Conservation (phyloP, 345 rosid species). For the Eucalyptus marginata region DNA sequence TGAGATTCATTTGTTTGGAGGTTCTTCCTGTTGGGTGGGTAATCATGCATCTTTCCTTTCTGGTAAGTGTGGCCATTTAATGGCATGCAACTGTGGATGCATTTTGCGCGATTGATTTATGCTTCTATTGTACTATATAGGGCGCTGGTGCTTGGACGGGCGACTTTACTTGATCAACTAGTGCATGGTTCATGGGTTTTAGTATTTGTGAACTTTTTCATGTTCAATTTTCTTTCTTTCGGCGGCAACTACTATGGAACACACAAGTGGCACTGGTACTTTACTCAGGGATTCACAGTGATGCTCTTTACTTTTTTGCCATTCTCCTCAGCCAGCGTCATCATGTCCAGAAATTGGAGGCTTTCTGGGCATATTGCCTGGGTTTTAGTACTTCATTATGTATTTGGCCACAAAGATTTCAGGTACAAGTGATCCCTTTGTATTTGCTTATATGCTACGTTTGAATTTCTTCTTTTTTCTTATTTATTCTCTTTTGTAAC, state of each 20-base stretch:
- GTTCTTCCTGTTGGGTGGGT: conserved; percentile 71
- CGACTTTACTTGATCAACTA: conserved; percentile 51
- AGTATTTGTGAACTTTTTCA: conserved; percentile 79
- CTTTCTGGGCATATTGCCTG: conserved; percentile 71
- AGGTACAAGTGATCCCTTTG: conserved; percentile 19
- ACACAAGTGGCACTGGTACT: conserved; percentile 98
- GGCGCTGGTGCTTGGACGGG: conserved; percentile 55
- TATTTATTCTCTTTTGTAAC: not conserved
- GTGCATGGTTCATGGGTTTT: conserved; percentile 86
- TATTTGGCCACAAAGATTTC: conserved; percentile 90
- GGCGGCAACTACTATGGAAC: conserved; percentile 93
- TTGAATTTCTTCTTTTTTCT: not conserved
- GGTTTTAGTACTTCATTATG: conserved; percentile 63
- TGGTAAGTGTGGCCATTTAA: not conserved
- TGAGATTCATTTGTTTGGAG: conserved; percentile 54
- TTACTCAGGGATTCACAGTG: conserved; percentile 77
- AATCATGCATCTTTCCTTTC: not conserved
- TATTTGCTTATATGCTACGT: not conserved
- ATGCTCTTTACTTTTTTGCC: conserved; percentile 82
- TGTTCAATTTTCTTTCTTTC: conserved; percentile 86
- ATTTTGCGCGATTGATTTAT: not conserved
- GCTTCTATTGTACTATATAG: conserved; percentile 12
- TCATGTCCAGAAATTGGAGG: conserved; percentile 48
- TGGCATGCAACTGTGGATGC: not conserved
- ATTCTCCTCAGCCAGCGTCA: conserved; percentile 42